phyloP scores from a whole-genome alignment of 495 filamentous ascomycete species.

The Penicillium desertorum region DNA sequence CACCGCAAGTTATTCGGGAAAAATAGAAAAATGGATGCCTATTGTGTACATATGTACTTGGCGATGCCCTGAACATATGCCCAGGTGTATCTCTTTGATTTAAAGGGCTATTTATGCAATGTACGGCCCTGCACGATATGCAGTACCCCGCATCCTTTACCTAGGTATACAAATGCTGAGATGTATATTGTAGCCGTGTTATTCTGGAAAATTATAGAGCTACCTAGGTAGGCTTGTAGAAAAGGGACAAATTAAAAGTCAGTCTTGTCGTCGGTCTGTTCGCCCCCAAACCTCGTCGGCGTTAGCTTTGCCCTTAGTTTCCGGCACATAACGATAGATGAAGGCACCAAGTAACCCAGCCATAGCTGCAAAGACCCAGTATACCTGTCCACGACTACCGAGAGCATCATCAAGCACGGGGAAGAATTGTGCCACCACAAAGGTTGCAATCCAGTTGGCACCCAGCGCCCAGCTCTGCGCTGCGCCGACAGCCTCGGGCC shows the following conservation, averaged over 20 bases:
- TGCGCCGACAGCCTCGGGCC: conserved; percentile 82
- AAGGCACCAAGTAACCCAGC: conserved; percentile 65
- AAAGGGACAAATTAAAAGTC: not conserved
- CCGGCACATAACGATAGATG: conserved; percentile 69
- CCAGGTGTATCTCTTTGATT: not conserved
- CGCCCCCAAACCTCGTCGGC: conserved; percentile 89
- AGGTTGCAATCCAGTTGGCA: conserved; percentile 89
- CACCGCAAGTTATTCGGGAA: conserved; percentile 9
- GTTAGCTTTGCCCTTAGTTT: conserved; percentile 78
- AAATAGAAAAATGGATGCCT: conserved; percentile 9
- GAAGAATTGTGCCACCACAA: conserved; percentile 90
- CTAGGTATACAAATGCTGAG: not conserved
- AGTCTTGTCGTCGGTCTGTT: conserved; percentile 38
- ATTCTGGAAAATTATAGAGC: not conserved
- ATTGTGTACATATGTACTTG: not conserved
- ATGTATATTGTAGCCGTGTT: not conserved
- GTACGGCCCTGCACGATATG: not conserved
- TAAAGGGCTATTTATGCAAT: not conserved
- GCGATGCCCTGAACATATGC: not conserved
- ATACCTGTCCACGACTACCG: conserved; percentile 75
- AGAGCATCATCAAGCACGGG: conserved; percentile 75
- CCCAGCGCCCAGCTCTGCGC: conserved; percentile 81
- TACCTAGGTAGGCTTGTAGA: not conserved
- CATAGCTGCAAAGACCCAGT: conserved; percentile 80
- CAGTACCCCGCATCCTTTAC: conserved; percentile 10